phyloP scores from a whole-genome alignment of 2,329 filamentous ascomycete species.

The Colletotrichum sp. region DNA sequence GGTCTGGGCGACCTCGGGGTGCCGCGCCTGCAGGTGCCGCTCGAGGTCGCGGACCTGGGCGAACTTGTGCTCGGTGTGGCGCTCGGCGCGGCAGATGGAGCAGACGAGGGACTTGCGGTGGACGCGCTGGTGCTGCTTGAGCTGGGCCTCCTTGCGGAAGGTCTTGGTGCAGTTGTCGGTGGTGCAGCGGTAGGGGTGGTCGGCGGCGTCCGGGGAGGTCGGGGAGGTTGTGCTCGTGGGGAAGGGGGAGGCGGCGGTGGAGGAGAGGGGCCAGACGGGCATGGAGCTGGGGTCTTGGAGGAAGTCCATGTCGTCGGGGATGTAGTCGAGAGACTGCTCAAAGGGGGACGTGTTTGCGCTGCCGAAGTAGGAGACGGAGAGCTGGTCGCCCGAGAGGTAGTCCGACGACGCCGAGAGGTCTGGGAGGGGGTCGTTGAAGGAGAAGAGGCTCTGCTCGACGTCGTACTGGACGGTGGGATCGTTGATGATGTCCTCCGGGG shows the following conservation, averaged over 20 bases:
- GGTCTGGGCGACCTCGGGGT: constrained; percentile 14
- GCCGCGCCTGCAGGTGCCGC: constrained; percentile 23
- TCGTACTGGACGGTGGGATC: constrained; percentile 3
- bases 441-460: constrained; percentile 13
- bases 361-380: constrained; percentile 12
- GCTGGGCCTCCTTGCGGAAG: constrained; percentile 22
- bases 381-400: constrained; percentile 13
- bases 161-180: constrained; percentile 20
- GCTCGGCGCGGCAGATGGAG: constrained; percentile 19
- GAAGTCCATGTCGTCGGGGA: not conserved
- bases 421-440: constrained; percentile 11
- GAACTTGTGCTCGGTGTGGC: constrained; percentile 21
- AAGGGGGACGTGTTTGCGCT: constrained; percentile 15
- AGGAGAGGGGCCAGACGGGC: not conserved
- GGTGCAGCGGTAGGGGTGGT: constrained; percentile 12
- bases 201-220: constrained; percentile 1
- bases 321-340: constrained; percentile 10
- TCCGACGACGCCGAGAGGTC: constrained; percentile 10
- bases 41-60: constrained; percentile 24
- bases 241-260: not conserved
- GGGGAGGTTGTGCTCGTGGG: not conserved
- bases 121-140: constrained; percentile 24
- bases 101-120: constrained; percentile 22
- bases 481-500: constrained; percentile 9
- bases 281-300: not conserved